Evolutionary conservation across 805 yeast genomes (phyloP).

Genomic region (Scheffersomyces amazonensis): DNA sequence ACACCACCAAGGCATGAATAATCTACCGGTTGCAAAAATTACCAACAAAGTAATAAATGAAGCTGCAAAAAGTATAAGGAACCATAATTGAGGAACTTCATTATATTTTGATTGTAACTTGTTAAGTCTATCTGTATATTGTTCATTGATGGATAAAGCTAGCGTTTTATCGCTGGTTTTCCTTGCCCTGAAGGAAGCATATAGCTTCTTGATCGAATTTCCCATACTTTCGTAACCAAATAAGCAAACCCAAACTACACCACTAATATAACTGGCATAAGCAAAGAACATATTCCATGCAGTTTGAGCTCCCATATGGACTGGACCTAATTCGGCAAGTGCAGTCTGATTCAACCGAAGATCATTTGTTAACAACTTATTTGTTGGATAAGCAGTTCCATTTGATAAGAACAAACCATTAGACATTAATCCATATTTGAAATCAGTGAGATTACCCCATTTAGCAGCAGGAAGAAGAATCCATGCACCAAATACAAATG

Average conservation of each 20-base stretch:
- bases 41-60: constrained; percentile 30
- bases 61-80: constrained; percentile 24
- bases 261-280: constrained; percentile 45
- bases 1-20: constrained; percentile 38
- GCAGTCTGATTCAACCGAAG: constrained; percentile 40
- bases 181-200: constrained; percentile 1
- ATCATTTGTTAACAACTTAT: constrained; percentile 32
- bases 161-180: not conserved
- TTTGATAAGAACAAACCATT: constrained; percentile 30
- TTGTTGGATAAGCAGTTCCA: constrained; percentile 39
- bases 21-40: constrained; percentile 25
- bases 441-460: constrained; percentile 30
- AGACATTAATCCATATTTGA: constrained; percentile 42
- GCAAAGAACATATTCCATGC: constrained; percentile 48
- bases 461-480: constrained; percentile 42
- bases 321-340: constrained; percentile 38
- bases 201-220: constrained; percentile 11
- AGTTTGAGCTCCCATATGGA: constrained; percentile 43
- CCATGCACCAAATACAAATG: constrained; percentile 45
- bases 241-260: constrained; percentile 37
- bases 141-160: constrained; percentile 6
- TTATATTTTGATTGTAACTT: constrained; percentile 32
- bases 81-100: constrained; percentile 45
- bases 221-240: constrained; percentile 23
- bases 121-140: constrained; percentile 38